Evolutionary conservation across 2,329 filamentous ascomycete genomes (phyloP), one percentile per base, ranked within the genome.

Genomic region (Fusarium stilboides): DNA sequence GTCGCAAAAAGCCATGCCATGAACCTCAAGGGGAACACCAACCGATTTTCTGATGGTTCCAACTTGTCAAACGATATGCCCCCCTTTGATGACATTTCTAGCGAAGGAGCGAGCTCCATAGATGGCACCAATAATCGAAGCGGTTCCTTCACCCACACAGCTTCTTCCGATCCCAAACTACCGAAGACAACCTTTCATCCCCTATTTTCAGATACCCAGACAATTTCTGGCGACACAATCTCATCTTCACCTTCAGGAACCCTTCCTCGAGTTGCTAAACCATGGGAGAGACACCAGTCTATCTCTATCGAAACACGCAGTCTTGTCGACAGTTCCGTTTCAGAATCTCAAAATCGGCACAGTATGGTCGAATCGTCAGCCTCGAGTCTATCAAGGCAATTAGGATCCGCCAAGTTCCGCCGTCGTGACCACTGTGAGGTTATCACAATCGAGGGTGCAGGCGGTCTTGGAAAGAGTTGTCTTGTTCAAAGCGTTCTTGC

Each of bases 1-100:
- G 91, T 94, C 49, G 88, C 92, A 20, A 89, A 85, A 75, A 89
- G 86, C 34, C 92, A 94, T 60, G 76, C 83, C 10, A 75, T 85
- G 44, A 80, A 77, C 50, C 80, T 81, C 47, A 83, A 79, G 43
- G 80, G 80, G 15, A 78, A 79, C 12, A 66, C 78, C 6, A 82
- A 80, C 59, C 82, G 84, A 19, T 83, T 86, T 60, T 87, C 87
- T 0, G 87, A 88, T 43, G 81, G 78, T 8, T 89, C 88, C 3
- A 84, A 77, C 62, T 74, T 88, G n/a, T 86, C 86, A 9, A 85
- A 82, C 62, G 84, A 89, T 6, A 65, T 81, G 17, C 71, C 79
- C n/a, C 80, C 86, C 39, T 77, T 76, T 31, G 85, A 81, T 37
- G 87, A 89, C 60, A 79, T 81, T 34, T 89, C 88, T 3, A 90